These are phyloP conservation scores for Mortierella sp. DNA, from an alignment of 371 early-diverging fungal genomes.

Conservation along the genomic window DNA sequence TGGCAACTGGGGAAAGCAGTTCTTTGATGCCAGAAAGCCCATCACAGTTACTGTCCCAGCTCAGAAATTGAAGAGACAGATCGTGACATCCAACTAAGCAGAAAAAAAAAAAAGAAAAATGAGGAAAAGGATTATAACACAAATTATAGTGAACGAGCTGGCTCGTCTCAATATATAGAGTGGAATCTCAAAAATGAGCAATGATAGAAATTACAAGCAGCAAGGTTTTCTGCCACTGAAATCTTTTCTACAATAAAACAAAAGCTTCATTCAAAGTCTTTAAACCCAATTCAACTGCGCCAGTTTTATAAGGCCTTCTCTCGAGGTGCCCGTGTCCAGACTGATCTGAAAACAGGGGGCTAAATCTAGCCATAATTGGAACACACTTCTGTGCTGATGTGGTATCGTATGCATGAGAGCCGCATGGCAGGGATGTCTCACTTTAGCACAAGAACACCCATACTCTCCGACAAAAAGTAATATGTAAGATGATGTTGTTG, in stretches of 20 bases:
- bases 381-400: not conserved
- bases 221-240: not conserved
- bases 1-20: conserved; percentile 51
- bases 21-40: conserved; percentile 42
- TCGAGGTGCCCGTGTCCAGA: no score
- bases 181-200: not conserved
- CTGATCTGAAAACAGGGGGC: not conserved
- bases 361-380: not conserved
- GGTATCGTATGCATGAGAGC: not conserved
- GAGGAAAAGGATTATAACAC: not conserved
- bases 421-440: not conserved
- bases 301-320: no score
- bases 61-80: conserved; percentile 38
- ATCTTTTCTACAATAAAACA: no score
- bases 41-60: conserved; percentile 52
- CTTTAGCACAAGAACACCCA: not conserved
- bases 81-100: conserved; percentile 8
- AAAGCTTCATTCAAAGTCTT: not conserved
- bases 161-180: not conserved
- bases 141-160: not conserved
- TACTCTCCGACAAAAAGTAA: not conserved
- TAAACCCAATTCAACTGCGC: no score
- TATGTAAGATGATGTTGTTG: no score
- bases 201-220: not conserved
- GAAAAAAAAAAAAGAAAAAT: no score